Percentiles rank a stretch among this genome's conserved stretches.
Evolutionary conservation across 257 asterid genomes (phyloP).

Genomic region (Solanum chiquidenum): DNA sequence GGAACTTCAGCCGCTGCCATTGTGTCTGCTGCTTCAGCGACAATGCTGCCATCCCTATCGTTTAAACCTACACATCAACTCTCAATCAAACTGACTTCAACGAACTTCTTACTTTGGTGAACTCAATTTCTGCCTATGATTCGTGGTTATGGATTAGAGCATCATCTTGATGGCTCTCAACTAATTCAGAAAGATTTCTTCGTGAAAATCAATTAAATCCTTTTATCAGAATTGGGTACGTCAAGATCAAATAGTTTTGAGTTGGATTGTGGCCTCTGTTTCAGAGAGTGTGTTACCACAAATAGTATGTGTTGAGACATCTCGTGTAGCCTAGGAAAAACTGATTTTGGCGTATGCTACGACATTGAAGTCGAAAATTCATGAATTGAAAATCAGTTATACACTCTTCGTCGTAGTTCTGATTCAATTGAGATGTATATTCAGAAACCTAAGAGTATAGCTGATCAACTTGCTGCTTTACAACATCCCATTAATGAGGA

Average conservation of each 20-base stretch:
- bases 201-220: too few relatives aligned
- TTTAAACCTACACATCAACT: too few relatives aligned
- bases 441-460: not conserved
- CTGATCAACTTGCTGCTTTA: not conserved
- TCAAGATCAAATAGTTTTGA: not conserved
- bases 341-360: not conserved
- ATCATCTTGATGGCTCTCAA: too few relatives aligned
- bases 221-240: not conserved
- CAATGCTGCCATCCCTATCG: too few relatives aligned
- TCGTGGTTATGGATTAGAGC: too few relatives aligned
- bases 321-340: not conserved
- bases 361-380: not conserved
- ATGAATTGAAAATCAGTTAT: not conserved
- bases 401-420: not conserved
- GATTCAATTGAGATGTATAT: not conserved
- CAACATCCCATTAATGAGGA: not conserved
- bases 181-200: too few relatives aligned
- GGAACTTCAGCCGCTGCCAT: too few relatives aligned
- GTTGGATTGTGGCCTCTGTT: not conserved
- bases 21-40: too few relatives aligned
- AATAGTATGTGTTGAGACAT: not conserved
- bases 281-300: not conserved
- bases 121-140: too few relatives aligned
- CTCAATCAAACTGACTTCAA: too few relatives aligned
- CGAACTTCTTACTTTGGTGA: too few relatives aligned